Percentiles rank a stretch among this genome's conserved stretches.
Conservation (phyloP, 768 basidiomycete genomes). For the Sarcomyxa edulis region DNA sequence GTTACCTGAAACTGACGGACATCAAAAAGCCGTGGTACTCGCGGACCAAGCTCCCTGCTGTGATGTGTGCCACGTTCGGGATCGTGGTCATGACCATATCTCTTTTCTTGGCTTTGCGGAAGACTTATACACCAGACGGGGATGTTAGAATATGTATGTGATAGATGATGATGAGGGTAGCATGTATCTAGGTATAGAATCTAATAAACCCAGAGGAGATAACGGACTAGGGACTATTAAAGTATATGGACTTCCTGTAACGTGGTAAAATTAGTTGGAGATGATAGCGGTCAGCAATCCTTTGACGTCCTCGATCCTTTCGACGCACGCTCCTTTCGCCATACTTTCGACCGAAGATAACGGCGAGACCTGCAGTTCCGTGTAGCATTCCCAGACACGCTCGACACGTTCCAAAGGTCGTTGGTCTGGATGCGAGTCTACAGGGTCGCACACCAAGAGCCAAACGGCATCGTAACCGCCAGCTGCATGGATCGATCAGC, state of each 20-base stretch:
- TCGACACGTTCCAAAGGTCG: slow-evolving; percentile 58
- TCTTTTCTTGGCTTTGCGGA: slow-evolving; percentile 68
- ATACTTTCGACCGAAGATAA: slow-evolving; percentile 66
- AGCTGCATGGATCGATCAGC: slow-evolving; percentile 40
- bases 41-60: slow-evolving; percentile 70
- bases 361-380: slow-evolving; percentile 62
- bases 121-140: slow-evolving; percentile 73
- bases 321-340: slow-evolving; percentile 60
- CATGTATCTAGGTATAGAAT: slow-evolving; percentile 5
- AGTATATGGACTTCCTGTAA: too few relatives aligned
- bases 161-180: background rate
- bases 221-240: too few relatives aligned
- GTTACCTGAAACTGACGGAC: slow-evolving; percentile 73
- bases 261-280: slow-evolving; percentile 10
- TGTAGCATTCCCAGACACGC: slow-evolving; percentile 61
- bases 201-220: too few relatives aligned
- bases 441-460: slow-evolving; percentile 75
- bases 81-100: slow-evolving; percentile 72
- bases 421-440: slow-evolving; percentile 36
- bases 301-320: slow-evolving; percentile 48
- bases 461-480: slow-evolving; percentile 98
- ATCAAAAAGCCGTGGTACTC: slow-evolving; percentile 57
- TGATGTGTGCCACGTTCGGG: slow-evolving; percentile 71
- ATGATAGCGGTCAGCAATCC: slow-evolving; percentile 44
- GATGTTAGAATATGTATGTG: slow-evolving; percentile 67